These are phyloP conservation scores for Fusarium hostae DNA, from an alignment of 2,329 filamentous ascomycete genomes.

Conservation along the genomic window DNA sequence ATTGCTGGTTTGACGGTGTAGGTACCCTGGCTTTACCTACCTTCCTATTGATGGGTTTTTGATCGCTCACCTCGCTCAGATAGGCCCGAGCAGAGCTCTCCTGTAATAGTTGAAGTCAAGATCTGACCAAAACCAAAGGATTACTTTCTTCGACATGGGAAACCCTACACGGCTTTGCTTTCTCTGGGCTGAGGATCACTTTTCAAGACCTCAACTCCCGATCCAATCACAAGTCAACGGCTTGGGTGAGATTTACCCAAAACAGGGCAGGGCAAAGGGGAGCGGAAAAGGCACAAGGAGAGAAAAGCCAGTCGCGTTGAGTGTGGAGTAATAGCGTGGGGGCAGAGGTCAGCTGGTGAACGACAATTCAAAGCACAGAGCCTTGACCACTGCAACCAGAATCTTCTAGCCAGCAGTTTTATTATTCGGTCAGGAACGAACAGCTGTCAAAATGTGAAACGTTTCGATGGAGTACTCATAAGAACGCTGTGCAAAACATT, in stretches of 20 bases:
- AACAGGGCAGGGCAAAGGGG: not conserved
- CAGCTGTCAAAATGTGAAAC: not conserved
- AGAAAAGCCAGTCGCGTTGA: slow-evolving; percentile 23
- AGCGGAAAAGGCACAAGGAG: slow-evolving; percentile 22
- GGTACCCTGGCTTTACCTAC: not conserved
- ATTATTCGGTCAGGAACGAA: not conserved
- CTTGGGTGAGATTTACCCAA: not conserved
- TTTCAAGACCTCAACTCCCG: not conserved
- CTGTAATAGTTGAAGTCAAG: not conserved
- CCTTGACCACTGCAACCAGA: slow-evolving; percentile 19
- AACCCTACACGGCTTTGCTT: not conserved
- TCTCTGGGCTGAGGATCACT: not conserved
- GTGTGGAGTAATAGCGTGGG: slow-evolving; percentile 35
- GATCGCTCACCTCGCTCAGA: slow-evolving; percentile 3
- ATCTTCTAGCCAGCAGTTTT: slow-evolving; percentile 14
- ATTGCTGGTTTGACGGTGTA: not conserved
- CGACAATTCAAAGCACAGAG: slow-evolving; percentile 12
- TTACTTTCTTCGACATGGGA: not conserved
- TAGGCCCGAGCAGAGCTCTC: not conserved
- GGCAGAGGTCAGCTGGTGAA: slow-evolving; percentile 36
- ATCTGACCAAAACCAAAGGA: not conserved
- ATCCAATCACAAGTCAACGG: not conserved
- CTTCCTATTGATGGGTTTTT: not conserved
- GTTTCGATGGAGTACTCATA: not conserved
- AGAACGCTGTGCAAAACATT: not conserved